Evolutionary conservation across 2,329 filamentous ascomycete species (phyloP), one percentile per base, ranked within the genome.

Genomic region (Alternaria tenuissima): DNA sequence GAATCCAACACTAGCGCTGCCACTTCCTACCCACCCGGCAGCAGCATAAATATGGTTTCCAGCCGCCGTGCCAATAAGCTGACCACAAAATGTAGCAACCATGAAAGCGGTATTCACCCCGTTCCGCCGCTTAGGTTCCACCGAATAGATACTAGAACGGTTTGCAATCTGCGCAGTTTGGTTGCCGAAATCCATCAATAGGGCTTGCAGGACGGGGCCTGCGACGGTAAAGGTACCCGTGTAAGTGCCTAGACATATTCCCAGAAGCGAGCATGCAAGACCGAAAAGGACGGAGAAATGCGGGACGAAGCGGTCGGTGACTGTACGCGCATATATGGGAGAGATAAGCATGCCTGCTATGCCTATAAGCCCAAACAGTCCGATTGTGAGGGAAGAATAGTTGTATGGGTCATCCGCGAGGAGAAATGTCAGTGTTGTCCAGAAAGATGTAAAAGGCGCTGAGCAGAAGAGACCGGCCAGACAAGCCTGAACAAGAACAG

Each of bases 31-130:
- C 87, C 87, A 89, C 0, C 87, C 87, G 0, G 81, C 83, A 5
- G 76, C 62, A 6, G 84, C 85, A 71, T 86, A 89, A 12, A 89
- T 75, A 44, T 82, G 79, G 62, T 85, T 87, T 0, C 85, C 85
- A 0, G 78, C 81, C 9, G 80, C 77, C 2, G 83, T 85, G 0
- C 91, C 91, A 2, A 88, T 89, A 47, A 95, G 71, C 80, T 95
- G 92, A 0, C 92, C 92, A 28, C 85, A 87, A 70, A 94, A 94
- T 0, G 87, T 88, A 7, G 85, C 84, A 0, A 93, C 84, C 92
- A 94, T 95, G 71, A 93, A 95, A 1, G 89, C 90, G 0, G 91
- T 93, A 73, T 95, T 95, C 24, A 94, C 85, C 4, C 92, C 80
- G 77, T 93, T 95, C 5, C 90, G 80, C 0, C 89, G 88, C 61